Conservation (phyloP, 495 filamentous ascomycete species). For the Aspergillus biplanus region DNA sequence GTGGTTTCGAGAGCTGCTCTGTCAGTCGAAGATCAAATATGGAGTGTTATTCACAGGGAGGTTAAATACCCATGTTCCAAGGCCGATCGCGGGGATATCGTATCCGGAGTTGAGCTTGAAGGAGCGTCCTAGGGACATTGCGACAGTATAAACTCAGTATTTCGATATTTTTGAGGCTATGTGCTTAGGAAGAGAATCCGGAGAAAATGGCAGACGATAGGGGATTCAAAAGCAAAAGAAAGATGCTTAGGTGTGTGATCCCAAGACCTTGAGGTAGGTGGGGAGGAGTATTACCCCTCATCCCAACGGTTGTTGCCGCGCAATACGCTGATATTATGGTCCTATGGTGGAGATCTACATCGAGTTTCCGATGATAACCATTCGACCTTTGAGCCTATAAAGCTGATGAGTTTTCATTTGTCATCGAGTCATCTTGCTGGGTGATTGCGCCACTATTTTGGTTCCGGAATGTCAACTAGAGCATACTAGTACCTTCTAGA, state of each 20-base stretch:
- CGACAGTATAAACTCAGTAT: background rate
- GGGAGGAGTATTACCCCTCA: conserved; percentile 19
- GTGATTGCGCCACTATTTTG: too few relatives aligned
- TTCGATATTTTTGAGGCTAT: background rate
- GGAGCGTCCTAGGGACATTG: conserved; percentile 44
- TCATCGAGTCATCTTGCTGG: too few relatives aligned
- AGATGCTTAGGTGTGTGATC: too few relatives aligned
- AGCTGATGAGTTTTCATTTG: too few relatives aligned
- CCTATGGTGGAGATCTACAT: too few relatives aligned
- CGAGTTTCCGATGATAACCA: too few relatives aligned
- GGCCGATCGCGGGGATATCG: conserved; percentile 41
- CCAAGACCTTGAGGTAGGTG: background rate
- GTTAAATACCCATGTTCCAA: conserved; percentile 36
- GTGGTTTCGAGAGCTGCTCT: conserved; percentile 48
- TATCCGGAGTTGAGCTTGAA: conserved; percentile 48
- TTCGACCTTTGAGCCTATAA: too few relatives aligned
- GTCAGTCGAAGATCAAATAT: background rate
- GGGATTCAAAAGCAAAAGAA: too few relatives aligned
- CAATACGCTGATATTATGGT: too few relatives aligned
- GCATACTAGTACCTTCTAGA: too few relatives aligned
- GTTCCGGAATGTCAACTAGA: too few relatives aligned
- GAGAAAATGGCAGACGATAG: background rate
- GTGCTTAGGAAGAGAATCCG: background rate
- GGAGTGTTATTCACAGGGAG: conserved; percentile 4
- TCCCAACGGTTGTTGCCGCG: background rate